phyloP scores from a whole-genome alignment of 2,329 filamentous ascomycete genomes.

The Calcarisporium arbuscula region DNA sequence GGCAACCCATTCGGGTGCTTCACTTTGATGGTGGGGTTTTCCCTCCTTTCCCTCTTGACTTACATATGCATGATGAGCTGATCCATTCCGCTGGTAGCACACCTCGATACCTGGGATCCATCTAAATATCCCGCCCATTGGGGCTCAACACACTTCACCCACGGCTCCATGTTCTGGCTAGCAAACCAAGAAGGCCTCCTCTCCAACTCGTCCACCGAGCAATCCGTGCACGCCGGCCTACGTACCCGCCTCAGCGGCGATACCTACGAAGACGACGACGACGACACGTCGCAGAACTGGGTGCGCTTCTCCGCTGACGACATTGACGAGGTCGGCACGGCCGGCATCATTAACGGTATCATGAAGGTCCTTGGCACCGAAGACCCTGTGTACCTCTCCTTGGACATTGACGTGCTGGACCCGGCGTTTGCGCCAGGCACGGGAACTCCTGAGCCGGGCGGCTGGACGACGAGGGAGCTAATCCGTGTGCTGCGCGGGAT shows the following conservation, averaged over 20 bases:
- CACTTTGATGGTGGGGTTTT: slow-evolving; percentile 55
- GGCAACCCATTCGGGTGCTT: slow-evolving; percentile 58
- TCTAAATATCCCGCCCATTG: slow-evolving; percentile 73
- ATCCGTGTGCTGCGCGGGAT: slow-evolving; percentile 77
- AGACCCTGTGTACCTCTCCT: slow-evolving; percentile 72
- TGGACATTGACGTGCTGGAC: slow-evolving; percentile 82
- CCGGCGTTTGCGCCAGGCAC: slow-evolving; percentile 64
- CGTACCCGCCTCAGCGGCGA: slow-evolving; percentile 66
- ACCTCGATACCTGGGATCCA: slow-evolving; percentile 83
- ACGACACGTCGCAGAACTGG: slow-evolving; percentile 72
- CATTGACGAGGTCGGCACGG: slow-evolving; percentile 73
- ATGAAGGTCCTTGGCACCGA: slow-evolving; percentile 66
- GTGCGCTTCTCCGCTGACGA: slow-evolving; percentile 73
- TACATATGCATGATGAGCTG: slow-evolving; percentile 1
- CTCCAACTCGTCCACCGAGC: slow-evolving; percentile 60
- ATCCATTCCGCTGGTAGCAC: slow-evolving; percentile 37
- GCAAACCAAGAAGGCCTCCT: slow-evolving; percentile 76
- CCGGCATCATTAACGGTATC: slow-evolving; percentile 65
- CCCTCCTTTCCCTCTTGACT: background rate
- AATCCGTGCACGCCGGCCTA: slow-evolving; percentile 74
- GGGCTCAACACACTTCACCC: slow-evolving; percentile 63
- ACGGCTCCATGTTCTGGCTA: slow-evolving; percentile 89
- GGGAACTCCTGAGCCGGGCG: slow-evolving; percentile 83
- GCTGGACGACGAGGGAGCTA: slow-evolving; percentile 85
- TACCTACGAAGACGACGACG: slow-evolving; percentile 62